Conservation (phyloP, 768 basidiomycete species). For the Tricholoma bakamatsutake region DNA sequence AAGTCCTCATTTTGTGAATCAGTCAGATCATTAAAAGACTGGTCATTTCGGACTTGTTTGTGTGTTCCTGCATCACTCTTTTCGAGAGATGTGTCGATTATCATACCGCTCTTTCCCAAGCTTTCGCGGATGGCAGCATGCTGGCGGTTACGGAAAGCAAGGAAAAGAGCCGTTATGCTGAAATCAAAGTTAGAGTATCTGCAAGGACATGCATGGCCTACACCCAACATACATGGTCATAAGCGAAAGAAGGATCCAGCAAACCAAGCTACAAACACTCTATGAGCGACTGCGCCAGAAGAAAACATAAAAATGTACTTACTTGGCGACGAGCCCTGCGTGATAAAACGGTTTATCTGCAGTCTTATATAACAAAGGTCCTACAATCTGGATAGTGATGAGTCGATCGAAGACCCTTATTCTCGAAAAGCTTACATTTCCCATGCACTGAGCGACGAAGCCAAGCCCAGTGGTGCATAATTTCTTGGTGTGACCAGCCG, state of each 20-base stretch:
- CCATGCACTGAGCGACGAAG: conserved; percentile 41
- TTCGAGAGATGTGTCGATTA: conserved; percentile 36
- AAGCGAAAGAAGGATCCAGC: conserved; percentile 31
- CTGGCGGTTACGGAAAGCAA: conserved; percentile 30
- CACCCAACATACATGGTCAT: conserved; percentile 25
- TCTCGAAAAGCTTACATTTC: conserved; percentile 26
- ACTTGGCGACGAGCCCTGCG: conserved; percentile 34
- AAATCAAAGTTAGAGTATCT: not conserved
- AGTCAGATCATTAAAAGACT: conserved; percentile 34
- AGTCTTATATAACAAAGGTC: conserved; percentile 32
- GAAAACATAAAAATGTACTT: conserved; percentile 1
- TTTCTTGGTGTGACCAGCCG: conserved; percentile 39
- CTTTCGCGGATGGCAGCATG: conserved; percentile 28
- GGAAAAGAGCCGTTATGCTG: conserved; percentile 31
- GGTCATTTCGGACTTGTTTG: conserved; percentile 19
- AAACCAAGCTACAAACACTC: conserved; percentile 25
- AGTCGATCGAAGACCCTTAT: not conserved
- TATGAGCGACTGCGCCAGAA: not conserved
- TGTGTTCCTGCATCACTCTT: conserved; percentile 11
- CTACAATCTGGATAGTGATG: conserved; percentile 21
- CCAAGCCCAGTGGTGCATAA: conserved; percentile 35
- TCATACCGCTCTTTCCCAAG: conserved; percentile 26
- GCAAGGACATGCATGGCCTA: not conserved
- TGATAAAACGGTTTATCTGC: conserved; percentile 33
- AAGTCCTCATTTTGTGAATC: conserved; percentile 30